Base-by-base conservation (phyloP, 2,329 filamentous ascomycete species). In the Paecilomyces dactylethromorphus region DNA sequence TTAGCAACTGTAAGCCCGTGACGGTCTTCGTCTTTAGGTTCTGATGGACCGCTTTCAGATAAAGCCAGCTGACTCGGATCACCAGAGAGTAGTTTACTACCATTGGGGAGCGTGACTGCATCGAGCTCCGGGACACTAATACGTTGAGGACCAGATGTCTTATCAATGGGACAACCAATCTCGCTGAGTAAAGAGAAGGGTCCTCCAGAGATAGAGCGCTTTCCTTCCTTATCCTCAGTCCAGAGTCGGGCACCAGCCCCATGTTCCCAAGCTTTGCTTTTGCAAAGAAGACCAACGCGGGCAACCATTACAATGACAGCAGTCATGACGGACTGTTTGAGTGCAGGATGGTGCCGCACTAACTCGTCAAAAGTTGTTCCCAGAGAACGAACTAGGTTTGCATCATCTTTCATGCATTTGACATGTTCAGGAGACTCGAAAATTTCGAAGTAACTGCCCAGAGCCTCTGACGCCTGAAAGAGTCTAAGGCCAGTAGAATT, bases 361-460 rank as follows among this genome's bases (percentile, higher is more conserved):
- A 99, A 82, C 74, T 99, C 94, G 72, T 99, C 94, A 68, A 99
- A 97, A 49, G 87, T 89, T 26, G 84, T 84, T 11, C 94, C 94
- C 55, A 99, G 83, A 45, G 86, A 84, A 31, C 83, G 84, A 10
- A 92, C 84, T 59, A 95, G 81, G 35, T 88, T 86, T 4, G 83
- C 79, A 64, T 96, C 93, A 39, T 81, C 79, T 62, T 90, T 86
- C 82, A 99, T 87, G 63, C 88, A 89, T 66, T 89, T 90, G 59
- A 99, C 86, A 74, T 99, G 95, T 15, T 86, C 83, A 2, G 92
- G 87, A 64, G 91, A 97, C 74, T 97, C 91, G 64, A 99, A 99
- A n/a, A 97, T 91, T 71, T 97, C 91, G 64, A 99, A 89, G 71
- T 92, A 97, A 65, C 86, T 90, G 58, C 92, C 87, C 52, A 99